Base-by-base conservation (phyloP, 2,329 filamentous ascomycete species). In the Colletotrichum tamarilloi region DNA sequence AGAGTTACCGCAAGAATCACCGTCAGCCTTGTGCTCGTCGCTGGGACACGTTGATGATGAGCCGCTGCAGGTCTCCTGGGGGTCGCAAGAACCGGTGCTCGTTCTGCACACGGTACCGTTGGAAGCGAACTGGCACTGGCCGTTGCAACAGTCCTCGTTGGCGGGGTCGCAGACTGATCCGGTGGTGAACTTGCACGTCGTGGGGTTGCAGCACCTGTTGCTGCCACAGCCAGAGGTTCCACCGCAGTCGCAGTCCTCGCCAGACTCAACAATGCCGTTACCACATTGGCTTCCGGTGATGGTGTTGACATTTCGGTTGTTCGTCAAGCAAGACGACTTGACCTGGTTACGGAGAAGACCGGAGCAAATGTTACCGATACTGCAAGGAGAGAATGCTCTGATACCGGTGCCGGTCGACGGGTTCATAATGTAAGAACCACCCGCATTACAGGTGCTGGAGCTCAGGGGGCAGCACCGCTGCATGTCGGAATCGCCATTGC, bases 221-320 rank as follows among this genome's bases (percentile, higher is more conserved):
- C 87, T 83, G 28, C 87, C 90, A 81, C 97, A 99, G 52, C 90
- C 90, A 16, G 85, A 83, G 16, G 86, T 84, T 67, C 96, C 96
- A 75, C 97, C 97, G 79, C 97, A 99, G 83, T 99, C 97, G 83
- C 97, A 99, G 66, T 99, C 93, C 83, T 99, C 97, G 75, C 95
- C 97, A 22, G 89, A 86, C 84, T 76, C 97, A 63, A 99, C 97
- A 76, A 99, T 98, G 67, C 97, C 97, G 82, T 99, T 99, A 71
- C 97, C 97, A 82, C 97, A 99, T 80, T 95, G 92, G 77, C 92
- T 93, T 67, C 93, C 94, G 0, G 92, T 93, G 77, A 97, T 94
- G 32, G 93, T 97, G 38, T 90, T 89, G 59, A 99, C 91, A 76
- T 94, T 92, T 77, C 90, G 91, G 86, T 99, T 99, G 81, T 94